Evolutionary conservation across 2,329 filamentous ascomycete species (phyloP).

Genomic region (Cercospora canescens): DNA sequence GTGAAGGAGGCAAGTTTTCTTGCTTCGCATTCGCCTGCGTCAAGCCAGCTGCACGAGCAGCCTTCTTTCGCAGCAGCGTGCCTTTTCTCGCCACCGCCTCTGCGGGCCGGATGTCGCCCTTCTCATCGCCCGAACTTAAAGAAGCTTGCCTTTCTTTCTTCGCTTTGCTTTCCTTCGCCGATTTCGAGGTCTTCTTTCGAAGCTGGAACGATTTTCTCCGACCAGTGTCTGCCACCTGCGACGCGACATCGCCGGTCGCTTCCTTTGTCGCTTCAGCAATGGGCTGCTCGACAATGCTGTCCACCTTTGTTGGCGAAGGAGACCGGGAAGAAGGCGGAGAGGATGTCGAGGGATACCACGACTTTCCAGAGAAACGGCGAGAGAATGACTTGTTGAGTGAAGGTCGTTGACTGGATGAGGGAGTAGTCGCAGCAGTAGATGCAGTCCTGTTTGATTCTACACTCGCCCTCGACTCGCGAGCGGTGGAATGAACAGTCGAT

Average conservation of each 20-base stretch:
- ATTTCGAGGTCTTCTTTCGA: constrained; percentile 23
- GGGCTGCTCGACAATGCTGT: constrained; percentile 15
- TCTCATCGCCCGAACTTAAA: constrained; percentile 19
- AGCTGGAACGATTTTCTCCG: constrained; percentile 17
- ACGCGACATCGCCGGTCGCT: background rate
- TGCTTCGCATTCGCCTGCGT: constrained; percentile 13
- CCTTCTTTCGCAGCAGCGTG: constrained; percentile 26
- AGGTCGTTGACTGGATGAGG: constrained; percentile 24
- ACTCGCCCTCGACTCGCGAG: constrained; percentile 24
- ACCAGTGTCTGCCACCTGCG: background rate
- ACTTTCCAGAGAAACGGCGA: constrained; percentile 29
- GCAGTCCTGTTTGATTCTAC: constrained; percentile 26
- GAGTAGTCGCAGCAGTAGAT: constrained; percentile 26
- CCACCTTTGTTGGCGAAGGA: constrained; percentile 33
- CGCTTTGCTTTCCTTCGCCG: constrained; percentile 15
- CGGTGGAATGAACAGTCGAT: constrained; percentile 21
- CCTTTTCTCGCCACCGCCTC: constrained; percentile 19
- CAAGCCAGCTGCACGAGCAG: constrained; percentile 14
- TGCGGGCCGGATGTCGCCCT: constrained; percentile 15
- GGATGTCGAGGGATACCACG: constrained; percentile 30
- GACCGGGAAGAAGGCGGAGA: constrained; percentile 33
- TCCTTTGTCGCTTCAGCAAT: constrained; percentile 8
- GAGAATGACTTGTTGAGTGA: constrained; percentile 29
- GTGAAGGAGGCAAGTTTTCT: constrained; percentile 9
- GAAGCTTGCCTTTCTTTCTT: constrained; percentile 14